Evolutionary conservation across 192 early-diverging fungal genomes (phyloP), one percentile per base, ranked within the genome.

Genomic region (Borealophlyctis nickersoniae): DNA sequence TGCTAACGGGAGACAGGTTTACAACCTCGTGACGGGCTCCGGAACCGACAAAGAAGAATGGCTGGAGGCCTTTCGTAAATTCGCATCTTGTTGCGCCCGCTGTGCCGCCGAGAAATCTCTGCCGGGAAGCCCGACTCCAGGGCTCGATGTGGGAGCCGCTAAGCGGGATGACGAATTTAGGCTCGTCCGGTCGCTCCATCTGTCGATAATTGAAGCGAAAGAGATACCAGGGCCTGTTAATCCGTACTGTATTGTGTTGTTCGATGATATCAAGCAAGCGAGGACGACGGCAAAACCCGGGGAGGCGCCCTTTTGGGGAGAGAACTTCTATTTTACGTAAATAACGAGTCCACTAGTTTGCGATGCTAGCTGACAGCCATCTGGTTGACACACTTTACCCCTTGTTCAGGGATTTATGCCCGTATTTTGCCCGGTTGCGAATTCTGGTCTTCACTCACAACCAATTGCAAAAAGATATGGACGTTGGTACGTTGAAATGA

Each of bases 291-390:
- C 64, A n/a, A 78, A 77, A 54, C 30, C 14, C 29, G 72, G 67
- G 0, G 71, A 75, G 9, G 35, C 65, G 29, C 74, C 76, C 32
- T 78, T 80, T 66, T 80, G 78, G 78, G 75, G 75, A 30, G 78
- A 80, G 32, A 66, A 65, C 4, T 80, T 74, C 36, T 49, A 14
- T 35, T 71, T 74, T 49, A 59, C 65, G 71, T 73, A 33, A 26
- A 65, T 72, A 29, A 28, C 14, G 1, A 63, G 2, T 62, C n/a
- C n/a, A n/a, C n/a, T n/a, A n/a, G n/a, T n/a, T n/a, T n/a, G n/a
- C n/a, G n/a, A n/a, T n/a, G n/a, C n/a, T n/a, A n/a, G n/a, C n/a
- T n/a, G n/a, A n/a, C n/a, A n/a, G n/a, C n/a, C n/a, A n/a, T n/a
- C n/a, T n/a, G n/a, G n/a, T n/a, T n/a, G n/a, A n/a, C n/a, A n/a